phyloP scores from a whole-genome alignment of 1,284 basidiomycete species.

The Inonotus hispidus region DNA sequence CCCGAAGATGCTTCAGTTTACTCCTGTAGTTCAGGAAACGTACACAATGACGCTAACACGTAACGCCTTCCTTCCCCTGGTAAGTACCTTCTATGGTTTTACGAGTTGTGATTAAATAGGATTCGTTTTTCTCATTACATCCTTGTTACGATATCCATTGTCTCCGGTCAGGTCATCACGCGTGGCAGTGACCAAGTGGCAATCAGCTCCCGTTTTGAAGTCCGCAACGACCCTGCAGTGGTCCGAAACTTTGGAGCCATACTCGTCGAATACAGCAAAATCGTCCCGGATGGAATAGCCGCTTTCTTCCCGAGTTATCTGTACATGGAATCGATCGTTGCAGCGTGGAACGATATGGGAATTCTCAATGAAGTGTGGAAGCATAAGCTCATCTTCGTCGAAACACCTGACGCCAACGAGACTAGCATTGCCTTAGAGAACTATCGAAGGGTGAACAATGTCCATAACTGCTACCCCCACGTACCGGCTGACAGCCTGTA shows the following conservation, averaged over 20 bases:
- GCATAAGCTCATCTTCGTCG: conserved; percentile 98
- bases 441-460: conserved; percentile 74
- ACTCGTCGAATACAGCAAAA: conserved; percentile 95
- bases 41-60: conserved; percentile 98
- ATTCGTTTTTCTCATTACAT: background rate
- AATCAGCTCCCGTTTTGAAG: conserved; percentile 98
- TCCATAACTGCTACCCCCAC: background rate
- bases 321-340: conserved; percentile 99
- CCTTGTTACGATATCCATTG: background rate
- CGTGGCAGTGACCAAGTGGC: conserved; percentile 98
- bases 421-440: conserved; percentile 98
- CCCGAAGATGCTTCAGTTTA: conserved; percentile 99
- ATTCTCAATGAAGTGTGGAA: conserved; percentile 99
- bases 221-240: conserved; percentile 97
- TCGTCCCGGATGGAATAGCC: conserved; percentile 98
- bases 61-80: conserved; percentile 96
- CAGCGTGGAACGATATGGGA: conserved; percentile 99
- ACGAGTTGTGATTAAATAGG: background rate
- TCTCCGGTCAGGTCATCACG: conserved; percentile 78
- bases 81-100: conserved; percentile 32
- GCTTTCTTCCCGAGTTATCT: conserved; percentile 99
- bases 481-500: conserved; percentile 2
- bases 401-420: conserved; percentile 98
- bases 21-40: conserved; percentile 93
- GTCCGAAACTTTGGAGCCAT: conserved; percentile 99